These are phyloP conservation scores for Saprolegnia parasitica DNA, from an alignment of 352 stramenopile genomes.

Conservation along the genomic window DNA sequence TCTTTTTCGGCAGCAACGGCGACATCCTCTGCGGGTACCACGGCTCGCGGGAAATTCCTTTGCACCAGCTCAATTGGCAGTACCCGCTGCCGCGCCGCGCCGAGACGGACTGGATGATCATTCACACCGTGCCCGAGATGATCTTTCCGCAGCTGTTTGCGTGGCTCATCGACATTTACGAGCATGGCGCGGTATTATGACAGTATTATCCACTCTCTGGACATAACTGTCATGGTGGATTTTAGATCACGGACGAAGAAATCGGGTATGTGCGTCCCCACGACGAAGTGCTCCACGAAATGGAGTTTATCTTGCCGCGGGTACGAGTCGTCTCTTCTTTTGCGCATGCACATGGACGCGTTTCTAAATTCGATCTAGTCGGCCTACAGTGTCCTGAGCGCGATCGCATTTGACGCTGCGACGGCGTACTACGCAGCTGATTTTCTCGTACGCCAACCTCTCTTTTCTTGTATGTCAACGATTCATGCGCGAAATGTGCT, in stretches of 20 bases:
- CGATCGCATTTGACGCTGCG: constrained; percentile 39
- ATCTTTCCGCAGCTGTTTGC: constrained; percentile 50
- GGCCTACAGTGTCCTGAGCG: constrained; percentile 43
- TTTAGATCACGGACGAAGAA: constrained; percentile 42
- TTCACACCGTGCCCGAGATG: constrained; percentile 47
- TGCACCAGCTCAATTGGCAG: constrained; percentile 39
- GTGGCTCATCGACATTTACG: constrained; percentile 51
- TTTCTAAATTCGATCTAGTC: too few species aligned
- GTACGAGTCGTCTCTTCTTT: neutral
- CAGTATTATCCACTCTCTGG: too few species aligned
- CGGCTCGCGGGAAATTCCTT: constrained; percentile 44
- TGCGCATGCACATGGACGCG: neutral
- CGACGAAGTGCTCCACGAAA: neutral
- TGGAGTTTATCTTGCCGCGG: neutral
- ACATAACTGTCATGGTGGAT: neutral
- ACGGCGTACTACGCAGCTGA: constrained; percentile 44
- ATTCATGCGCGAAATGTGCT: neutral
- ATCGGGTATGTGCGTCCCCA: constrained; percentile 30
- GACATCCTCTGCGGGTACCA: constrained; percentile 45
- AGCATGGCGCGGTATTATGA: constrained; percentile 37
- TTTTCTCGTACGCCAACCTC: constrained; percentile 33
- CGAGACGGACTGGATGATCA: constrained; percentile 39
- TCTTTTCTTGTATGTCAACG: too few species aligned
- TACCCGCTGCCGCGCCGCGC: constrained; percentile 29
- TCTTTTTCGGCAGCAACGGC: constrained; percentile 43